Evolutionary conservation across 495 filamentous ascomycete species (phyloP).

Genomic region (Clavariopsis aquatica): DNA sequence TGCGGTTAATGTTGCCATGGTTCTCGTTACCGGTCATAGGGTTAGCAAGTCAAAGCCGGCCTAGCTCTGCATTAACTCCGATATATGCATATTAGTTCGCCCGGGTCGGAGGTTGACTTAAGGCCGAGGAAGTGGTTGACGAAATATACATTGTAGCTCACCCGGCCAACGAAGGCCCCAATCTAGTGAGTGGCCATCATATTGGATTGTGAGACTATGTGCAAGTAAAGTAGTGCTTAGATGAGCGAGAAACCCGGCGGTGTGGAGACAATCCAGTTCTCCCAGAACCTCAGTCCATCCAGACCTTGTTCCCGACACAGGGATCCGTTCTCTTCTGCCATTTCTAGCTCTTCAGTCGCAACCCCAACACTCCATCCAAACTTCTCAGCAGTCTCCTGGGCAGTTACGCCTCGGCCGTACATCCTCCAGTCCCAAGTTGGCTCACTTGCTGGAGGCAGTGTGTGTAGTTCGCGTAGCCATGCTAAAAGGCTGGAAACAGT

Average conservation of each 20-base stretch:
- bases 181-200: background rate
- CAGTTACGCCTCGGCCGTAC: slow-evolving; percentile 84
- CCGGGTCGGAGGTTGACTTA: background rate
- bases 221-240: background rate
- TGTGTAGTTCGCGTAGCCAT: slow-evolving; percentile 76
- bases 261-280: slow-evolving; percentile 43
- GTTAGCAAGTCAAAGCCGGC: background rate
- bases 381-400: slow-evolving; percentile 81
- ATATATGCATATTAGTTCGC: background rate
- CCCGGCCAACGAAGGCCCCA: too few species aligned
- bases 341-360: slow-evolving; percentile 90
- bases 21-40: too few species aligned
- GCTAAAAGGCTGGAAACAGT: slow-evolving; percentile 72
- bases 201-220: background rate
- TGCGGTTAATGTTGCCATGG: background rate
- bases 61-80: background rate
- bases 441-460: slow-evolving; percentile 61
- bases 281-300: slow-evolving; percentile 49
- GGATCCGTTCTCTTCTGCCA: slow-evolving; percentile 59
- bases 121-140: too few species aligned
- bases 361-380: slow-evolving; percentile 99
- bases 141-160: too few species aligned
- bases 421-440: slow-evolving; percentile 71
- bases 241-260: background rate
- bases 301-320: slow-evolving; percentile 48